These are phyloP conservation scores for Auriscalpium microsporum DNA, from an alignment of 768 basidiomycete genomes.

Conservation along the genomic window DNA sequence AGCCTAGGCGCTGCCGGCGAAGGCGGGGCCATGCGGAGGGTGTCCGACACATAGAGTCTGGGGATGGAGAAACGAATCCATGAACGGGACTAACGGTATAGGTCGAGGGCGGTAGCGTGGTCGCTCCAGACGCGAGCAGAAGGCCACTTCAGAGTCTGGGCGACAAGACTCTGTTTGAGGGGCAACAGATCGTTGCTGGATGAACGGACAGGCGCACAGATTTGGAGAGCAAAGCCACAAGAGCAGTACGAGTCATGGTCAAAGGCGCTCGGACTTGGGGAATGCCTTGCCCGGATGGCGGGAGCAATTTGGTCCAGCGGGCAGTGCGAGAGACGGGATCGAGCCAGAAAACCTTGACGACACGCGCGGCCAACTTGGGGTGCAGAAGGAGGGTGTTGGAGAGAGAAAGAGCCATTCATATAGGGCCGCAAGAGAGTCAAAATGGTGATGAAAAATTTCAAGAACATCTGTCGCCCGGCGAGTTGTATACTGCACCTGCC, in stretches of 20 bases:
- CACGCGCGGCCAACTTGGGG: too few species aligned
- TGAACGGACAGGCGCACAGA: too few species aligned
- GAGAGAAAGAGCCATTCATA: conserved; percentile 5
- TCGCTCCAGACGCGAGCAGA: background rate
- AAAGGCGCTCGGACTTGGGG: background rate
- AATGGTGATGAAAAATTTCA: conserved; percentile 17
- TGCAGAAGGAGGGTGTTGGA: conserved; percentile 1
- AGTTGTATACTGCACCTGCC: conserved; percentile 6
- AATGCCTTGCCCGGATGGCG: background rate
- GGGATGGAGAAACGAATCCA: background rate
- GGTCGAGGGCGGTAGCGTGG: background rate
- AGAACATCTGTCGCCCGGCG: conserved; percentile 8
- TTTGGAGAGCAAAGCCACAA: too few species aligned
- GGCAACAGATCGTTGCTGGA: background rate
- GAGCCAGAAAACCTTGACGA: too few species aligned
- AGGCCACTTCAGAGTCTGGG: background rate
- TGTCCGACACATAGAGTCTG: background rate
- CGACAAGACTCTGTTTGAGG: background rate
- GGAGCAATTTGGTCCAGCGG: too few species aligned
- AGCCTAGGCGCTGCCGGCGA: background rate
- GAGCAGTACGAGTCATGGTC: too few species aligned
- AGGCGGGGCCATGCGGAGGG: background rate
- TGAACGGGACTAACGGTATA: background rate
- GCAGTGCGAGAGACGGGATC: too few species aligned
- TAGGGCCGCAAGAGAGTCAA: conserved; percentile 3